Evolutionary conservation across 495 filamentous ascomycete genomes (phyloP).

Genomic region (Podospora pseudocomata): DNA sequence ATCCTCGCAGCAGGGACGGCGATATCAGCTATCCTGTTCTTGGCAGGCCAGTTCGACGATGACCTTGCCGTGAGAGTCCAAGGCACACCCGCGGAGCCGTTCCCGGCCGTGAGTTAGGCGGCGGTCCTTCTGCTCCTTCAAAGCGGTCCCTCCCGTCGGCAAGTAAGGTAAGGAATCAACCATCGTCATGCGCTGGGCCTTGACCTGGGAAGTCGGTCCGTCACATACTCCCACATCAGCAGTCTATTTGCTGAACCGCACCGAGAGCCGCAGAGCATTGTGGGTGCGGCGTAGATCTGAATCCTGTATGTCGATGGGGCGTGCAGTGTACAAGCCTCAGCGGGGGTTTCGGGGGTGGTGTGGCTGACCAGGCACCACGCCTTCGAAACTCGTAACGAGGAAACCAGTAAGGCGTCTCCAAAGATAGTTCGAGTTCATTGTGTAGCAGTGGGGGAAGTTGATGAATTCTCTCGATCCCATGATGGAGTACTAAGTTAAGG

Average conservation of each 20-base stretch:
- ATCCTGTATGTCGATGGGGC: constrained; percentile 9
- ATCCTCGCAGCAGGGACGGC: neutral
- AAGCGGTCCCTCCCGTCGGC: constrained; percentile 9
- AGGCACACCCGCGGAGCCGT: constrained; percentile 5
- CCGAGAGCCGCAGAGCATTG: constrained; percentile 4
- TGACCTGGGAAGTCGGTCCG: neutral
- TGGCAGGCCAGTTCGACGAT: constrained; percentile 10
- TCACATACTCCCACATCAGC: neutral
- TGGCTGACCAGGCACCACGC: constrained; percentile 10
- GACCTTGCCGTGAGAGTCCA: neutral
- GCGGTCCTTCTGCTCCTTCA: constrained; percentile 2
- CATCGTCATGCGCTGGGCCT: neutral
- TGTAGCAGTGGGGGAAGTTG: neutral
- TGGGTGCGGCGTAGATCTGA: neutral
- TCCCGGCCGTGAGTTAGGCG: neutral
- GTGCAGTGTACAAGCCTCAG: constrained; percentile 3
- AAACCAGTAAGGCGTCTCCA: neutral
- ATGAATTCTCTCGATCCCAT: neutral
- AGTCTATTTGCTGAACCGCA: constrained; percentile 12
- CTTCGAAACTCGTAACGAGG: neutral
- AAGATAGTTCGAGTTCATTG: neutral
- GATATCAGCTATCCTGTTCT: neutral
- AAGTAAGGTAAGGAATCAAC: neutral
- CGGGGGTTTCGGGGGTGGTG: constrained; percentile 3
- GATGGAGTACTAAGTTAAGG: neutral